Evolutionary conservation across 139 green algal genomes (phyloP), one percentile per base, ranked within the genome.

Genomic region (Haematococcus lacustris): DNA sequence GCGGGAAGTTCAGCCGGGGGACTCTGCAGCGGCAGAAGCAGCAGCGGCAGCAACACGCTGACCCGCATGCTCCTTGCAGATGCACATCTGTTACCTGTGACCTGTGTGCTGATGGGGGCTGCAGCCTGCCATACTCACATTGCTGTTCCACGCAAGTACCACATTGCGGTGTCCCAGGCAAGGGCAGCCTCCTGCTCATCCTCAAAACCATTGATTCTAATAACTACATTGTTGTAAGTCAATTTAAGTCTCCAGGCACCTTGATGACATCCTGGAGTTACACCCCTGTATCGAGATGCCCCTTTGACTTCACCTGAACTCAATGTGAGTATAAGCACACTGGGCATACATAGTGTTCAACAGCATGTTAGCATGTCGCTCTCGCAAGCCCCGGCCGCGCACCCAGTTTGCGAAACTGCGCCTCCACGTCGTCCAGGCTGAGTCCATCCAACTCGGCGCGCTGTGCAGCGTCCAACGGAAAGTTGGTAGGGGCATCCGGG

Each of bases 401-500:
- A 30, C 23, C 32, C 61, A 28, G 61, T 33, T 33, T n/a, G n/a
- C 63, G 34, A 25, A 69, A 69, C 35, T 69, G 32, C 25, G 63
- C 63, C 63, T 51, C 34, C 63, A 69, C 32, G 37, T 50, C 17
- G 37, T 38, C 63, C 35, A 69, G 63, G 63, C 32, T 69, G 30
- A 69, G 35, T 6, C 63, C 9, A n/a, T 69, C 63, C 34, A 69
- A 37, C 63, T 40, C 21, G 17, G 34, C 35, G 5, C 35, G 35
- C 63, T 69, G 13, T 25, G 50, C 63, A 25, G 35, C 35, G 34
- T 17, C 33, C 30, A 69, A 13, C 2, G 35, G 35, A 25, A 69
- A 69, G 63, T 69, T 69, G 34, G 63, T 69, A 37, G 63, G 30
- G 4, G 35, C 63, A 23, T 25, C 63, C 35, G 63, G 63, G 34